Evolutionary conservation across 2,329 filamentous ascomycete species (phyloP), one percentile per base, ranked within the genome.

Genomic region (Aspergillus aculeatinus): DNA sequence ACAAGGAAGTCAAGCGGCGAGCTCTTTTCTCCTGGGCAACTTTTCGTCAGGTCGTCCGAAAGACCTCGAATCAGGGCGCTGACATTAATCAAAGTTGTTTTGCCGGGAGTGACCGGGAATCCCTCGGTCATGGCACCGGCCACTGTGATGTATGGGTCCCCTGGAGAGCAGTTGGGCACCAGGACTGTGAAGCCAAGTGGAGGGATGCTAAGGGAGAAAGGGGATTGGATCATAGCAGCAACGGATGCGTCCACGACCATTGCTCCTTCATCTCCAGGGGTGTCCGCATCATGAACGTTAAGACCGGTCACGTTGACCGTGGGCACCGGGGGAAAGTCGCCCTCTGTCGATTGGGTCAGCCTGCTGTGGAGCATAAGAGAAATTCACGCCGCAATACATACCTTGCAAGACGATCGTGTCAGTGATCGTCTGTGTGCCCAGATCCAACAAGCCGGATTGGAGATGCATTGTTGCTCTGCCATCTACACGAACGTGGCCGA

Each of bases 1-100:
- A 99, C 81, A 48, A 99, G 83, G 25, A 87, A 80, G 71, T 99
- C 95, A 25, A 99, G 81, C 1, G 95, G 95, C 1, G 94, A 97
- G 7, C 87, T 87, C 29, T 87, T 81, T 2, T 89, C 89, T 59
- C 89, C 82, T 0, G 94, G 94, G 69, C 95, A 99, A 6, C 82
- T 80, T 16, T 83, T 82, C 1, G 86, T 91, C 57, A 99, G 80
- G 5, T 86, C 82, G 44, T 90, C 84, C 16, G 95, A 90, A 6
- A 99, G 81, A 58, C 89, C 83, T 54, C 83, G 83, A 47, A 98
- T 85, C 29, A 90, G 76, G 2, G 90, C 93, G 49, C 85, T 85
- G 9, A 90, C 89, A 59, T 90, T 83, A 51, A 91, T 83, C 44
- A 82, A 79, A 19, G 96, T 84, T 50, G 89, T 83, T 4, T 85